Conservation (phyloP, 202 grass and related monocot species). For the Elaeis oleifera region DNA sequence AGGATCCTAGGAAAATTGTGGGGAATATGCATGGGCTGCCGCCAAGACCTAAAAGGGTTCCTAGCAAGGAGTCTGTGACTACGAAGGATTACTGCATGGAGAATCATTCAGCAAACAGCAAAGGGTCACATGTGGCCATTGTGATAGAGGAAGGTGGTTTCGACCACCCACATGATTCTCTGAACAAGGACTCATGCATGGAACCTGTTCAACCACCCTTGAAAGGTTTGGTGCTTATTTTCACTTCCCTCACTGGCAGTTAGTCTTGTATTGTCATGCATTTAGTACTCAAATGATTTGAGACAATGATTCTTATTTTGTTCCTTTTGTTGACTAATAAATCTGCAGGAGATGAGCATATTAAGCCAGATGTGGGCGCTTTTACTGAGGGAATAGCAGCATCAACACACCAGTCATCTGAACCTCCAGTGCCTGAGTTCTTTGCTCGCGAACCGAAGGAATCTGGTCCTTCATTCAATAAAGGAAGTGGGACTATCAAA, state of each 20-base stretch:
- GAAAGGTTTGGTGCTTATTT: slow-evolving; percentile 36
- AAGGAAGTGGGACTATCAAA: slow-evolving; percentile 34
- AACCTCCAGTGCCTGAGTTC: slow-evolving; percentile 27
- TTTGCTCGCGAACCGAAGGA: slow-evolving; percentile 21
- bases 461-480: slow-evolving; percentile 21
- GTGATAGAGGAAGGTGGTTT: slow-evolving; percentile 38
- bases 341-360: slow-evolving; percentile 48
- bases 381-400: slow-evolving; percentile 37
- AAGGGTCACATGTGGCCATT: slow-evolving; percentile 55
- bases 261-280: too few species aligned
- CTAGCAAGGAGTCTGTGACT: slow-evolving; percentile 72
- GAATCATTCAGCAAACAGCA: slow-evolving; percentile 35
- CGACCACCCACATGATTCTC: slow-evolving; percentile 25
- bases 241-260: too few species aligned
- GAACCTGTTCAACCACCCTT: slow-evolving; percentile 31
- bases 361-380: slow-evolving; percentile 52
- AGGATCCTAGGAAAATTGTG: slow-evolving; percentile 24
- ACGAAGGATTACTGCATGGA: slow-evolving; percentile 46
- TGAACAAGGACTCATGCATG: slow-evolving; percentile 27
- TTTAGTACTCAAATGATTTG: too few species aligned
- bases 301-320: too few species aligned
- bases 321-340: too few species aligned
- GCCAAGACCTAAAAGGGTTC: slow-evolving; percentile 62
- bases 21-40: slow-evolving; percentile 39
- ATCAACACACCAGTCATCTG: slow-evolving; percentile 34